Base-by-base conservation (phyloP, 2,329 filamentous ascomycete species). In the Proliferodiscus dingleyae region DNA sequence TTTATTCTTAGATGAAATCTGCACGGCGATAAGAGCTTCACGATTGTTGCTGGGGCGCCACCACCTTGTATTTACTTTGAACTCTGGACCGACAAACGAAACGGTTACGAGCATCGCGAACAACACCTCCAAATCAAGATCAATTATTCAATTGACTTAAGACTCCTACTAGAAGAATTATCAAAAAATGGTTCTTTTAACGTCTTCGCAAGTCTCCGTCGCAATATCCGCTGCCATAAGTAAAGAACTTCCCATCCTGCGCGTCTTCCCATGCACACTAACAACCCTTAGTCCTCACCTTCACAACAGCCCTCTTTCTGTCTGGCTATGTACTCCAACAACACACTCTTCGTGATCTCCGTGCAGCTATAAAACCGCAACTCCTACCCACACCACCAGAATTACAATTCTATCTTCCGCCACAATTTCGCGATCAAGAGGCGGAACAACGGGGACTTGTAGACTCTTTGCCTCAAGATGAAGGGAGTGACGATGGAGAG, bases 291-390 rank as follows among this genome's bases (percentile, higher is more conserved):
- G 85, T 95, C 48, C 70, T 87, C 52, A 64, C 87, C 21, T 95
- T 88, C 67, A 95, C 89, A 3, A 66, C 83, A 29, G 78, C 89
- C 4, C 80, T 96, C 21, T 96, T 96, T 65, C 73, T 95, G 24
- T 89, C 87, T 41, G 90, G 90, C 59, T 95, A 94, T 65, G 78
- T 83, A 3, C 76, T 95, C 43, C 90, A 96, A 61, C 90, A 96
- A 66, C 81, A 88, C 58, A 93, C 89, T 0, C 79, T 95, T 4
- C 78, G 77, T 51, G 83, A 84, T 57, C 75, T 96, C 24, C 86
- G 91, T 58, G 71, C 74, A 45, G 86, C 86, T 15, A 83, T 95
- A 58, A 59, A 59, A 45, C 61, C 61, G 4, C 54, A 60, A 41
- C 46, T 58, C 3, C 33, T 53, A 21, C 46, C 47, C 11, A 29